These are phyloP conservation scores for Tolypocladium nubicola DNA, from an alignment of 2,329 filamentous ascomycete species.

Conservation along the genomic window DNA sequence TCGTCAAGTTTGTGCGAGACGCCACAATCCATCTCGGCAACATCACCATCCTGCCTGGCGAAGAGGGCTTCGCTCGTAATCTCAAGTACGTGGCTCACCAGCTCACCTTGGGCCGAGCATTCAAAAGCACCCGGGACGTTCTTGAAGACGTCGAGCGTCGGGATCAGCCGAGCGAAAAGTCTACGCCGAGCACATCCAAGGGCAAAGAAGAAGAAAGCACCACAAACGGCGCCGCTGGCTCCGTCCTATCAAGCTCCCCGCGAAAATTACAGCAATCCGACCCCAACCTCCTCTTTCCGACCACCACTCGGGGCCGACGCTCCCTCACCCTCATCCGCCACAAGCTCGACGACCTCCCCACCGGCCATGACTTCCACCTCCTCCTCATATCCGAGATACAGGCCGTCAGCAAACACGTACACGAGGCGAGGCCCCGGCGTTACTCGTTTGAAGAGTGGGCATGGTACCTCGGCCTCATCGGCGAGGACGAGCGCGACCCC, in stretches of 20 bases:
- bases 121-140: slow-evolving; percentile 10
- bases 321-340: slow-evolving; percentile 23
- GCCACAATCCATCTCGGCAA: slow-evolving; percentile 45
- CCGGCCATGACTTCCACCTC: slow-evolving; percentile 42
- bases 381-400: slow-evolving; percentile 65
- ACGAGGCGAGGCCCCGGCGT: slow-evolving; percentile 45
- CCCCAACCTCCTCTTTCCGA: background rate
- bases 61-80: slow-evolving; percentile 35
- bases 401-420: slow-evolving; percentile 49
- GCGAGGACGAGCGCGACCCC: slow-evolving; percentile 46
- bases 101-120: slow-evolving; percentile 32
- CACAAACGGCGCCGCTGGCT: background rate
- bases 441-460: slow-evolving; percentile 84
- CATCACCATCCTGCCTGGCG: slow-evolving; percentile 50
- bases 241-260: background rate
- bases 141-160: slow-evolving; percentile 2
- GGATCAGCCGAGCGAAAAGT: background rate
- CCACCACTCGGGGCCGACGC: slow-evolving; percentile 23
- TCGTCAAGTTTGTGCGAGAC: slow-evolving; percentile 54
- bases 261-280: background rate
- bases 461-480: slow-evolving; percentile 71
- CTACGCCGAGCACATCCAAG: slow-evolving; percentile 9
- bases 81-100: slow-evolving; percentile 31
- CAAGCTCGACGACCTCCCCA: slow-evolving; percentile 26
- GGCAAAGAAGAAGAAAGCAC: background rate